A percentile compares a stretch with the other conserved stretches of the same genome.
Evolutionary conservation across 2,329 filamentous ascomycete genomes (phyloP).

Genomic region (Aspergillus sp.): DNA sequence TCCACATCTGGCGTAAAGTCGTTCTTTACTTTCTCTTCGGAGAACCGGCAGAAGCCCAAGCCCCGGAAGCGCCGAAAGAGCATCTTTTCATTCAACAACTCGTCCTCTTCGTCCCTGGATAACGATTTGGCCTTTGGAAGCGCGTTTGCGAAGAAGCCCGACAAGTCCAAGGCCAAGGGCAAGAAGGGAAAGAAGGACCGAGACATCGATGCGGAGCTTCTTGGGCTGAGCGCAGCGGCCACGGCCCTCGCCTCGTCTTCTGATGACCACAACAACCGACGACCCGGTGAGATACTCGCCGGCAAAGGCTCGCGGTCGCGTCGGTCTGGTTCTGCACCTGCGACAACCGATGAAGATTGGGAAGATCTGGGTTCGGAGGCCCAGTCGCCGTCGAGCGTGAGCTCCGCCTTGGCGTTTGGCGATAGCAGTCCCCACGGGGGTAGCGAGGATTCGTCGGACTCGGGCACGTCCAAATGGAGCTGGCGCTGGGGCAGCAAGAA

Average conservation of each 20-base stretch:
- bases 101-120: slow-evolving; percentile 60
- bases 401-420: slow-evolving; percentile 56
- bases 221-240: slow-evolving; percentile 42
- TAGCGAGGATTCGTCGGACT: slow-evolving; percentile 50
- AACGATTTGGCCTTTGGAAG: slow-evolving; percentile 61
- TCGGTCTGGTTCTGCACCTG: slow-evolving; percentile 19
- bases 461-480: slow-evolving; percentile 50
- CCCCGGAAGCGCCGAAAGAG: slow-evolving; percentile 37
- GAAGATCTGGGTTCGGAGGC: slow-evolving; percentile 51
- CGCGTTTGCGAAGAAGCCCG: slow-evolving; percentile 39
- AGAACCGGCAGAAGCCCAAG: slow-evolving; percentile 44
- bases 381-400: slow-evolving; percentile 42
- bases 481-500: slow-evolving; percentile 52
- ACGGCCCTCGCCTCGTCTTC: slow-evolving; percentile 37
- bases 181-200: slow-evolving; percentile 17
- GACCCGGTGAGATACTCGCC: slow-evolving; percentile 27
- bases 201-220: slow-evolving; percentile 40
- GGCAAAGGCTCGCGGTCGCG: slow-evolving; percentile 21
- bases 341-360: slow-evolving; percentile 46
- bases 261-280: slow-evolving; percentile 24
- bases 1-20: slow-evolving; percentile 31
- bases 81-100: slow-evolving; percentile 53
- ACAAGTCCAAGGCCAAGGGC: slow-evolving; percentile 28
- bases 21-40: slow-evolving; percentile 57
- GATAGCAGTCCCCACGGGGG: slow-evolving; percentile 32